Base-by-base conservation (phyloP, 768 basidiomycete species). In the Lactarius evosmus region DNA sequence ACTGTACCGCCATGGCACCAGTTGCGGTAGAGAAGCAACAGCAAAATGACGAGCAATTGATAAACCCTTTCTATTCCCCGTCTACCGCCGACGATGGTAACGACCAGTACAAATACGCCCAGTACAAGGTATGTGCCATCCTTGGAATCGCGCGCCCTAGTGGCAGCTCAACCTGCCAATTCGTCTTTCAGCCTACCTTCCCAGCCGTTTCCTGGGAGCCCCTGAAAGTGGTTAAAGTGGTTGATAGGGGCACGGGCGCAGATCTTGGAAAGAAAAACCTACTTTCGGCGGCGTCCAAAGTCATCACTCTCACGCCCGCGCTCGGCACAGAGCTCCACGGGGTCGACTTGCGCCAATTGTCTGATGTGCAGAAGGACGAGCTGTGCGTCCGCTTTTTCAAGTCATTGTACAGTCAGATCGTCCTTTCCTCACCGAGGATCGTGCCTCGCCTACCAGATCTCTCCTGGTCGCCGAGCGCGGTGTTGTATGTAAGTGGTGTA, bases 261-360 rank as follows among this genome's bases (percentile, higher is more conserved):
- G 89, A 91, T 70, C 83, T 84, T 0, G 78, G 80, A 66, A 93
- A 93, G 77, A 82, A 82, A 69, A 81, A 75, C 50, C 76, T 93
- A 19, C 75, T 91, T 44, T 71, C 78, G 56, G 88, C 85, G 22
- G 90, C 86, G 12, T 78, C 78, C 61, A 89, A 86, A 71, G 83
- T 91, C 56, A 82, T 78, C 65, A 79, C 90, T 68, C 75, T 91
- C 52, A 88, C 88, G 0, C 88, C 87, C 2, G 77, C 80, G 40
- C 87, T 93, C 67, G 91, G 90, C 19, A 89, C 88, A 32, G 91
- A 93, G 72, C 76, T 93, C 53, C 71, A 75, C 5, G 91, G 90
- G 7, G 76, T 93, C 66, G 89, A 93, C 74, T 79, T 93, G 29
- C 79, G 85, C 61, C 84, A 88, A 69, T 77, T 92, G 9, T 79